phyloP scores from a whole-genome alignment of 345 rosid species.

The Excoecaria agallocha region DNA sequence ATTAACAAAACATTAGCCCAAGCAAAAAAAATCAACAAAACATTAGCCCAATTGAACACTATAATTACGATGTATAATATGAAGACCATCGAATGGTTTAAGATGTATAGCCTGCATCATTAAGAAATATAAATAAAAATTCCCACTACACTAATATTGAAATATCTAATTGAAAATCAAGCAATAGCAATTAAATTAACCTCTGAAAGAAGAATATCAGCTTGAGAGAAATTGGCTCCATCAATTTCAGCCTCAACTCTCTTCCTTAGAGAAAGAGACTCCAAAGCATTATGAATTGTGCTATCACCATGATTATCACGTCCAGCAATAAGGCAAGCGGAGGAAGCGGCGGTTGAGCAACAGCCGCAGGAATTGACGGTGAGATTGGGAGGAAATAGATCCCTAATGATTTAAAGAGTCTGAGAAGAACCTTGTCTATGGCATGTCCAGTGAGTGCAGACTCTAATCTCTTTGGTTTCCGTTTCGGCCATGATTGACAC shows the following conservation, averaged over 20 bases:
- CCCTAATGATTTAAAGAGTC: constrained; percentile 54
- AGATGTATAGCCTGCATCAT: constrained; percentile 61
- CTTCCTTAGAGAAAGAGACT: constrained; percentile 64
- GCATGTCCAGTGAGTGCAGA: no score
- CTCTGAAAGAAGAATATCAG: constrained; percentile 62
- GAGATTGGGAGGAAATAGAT: constrained; percentile 61
- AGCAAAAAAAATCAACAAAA: no score
- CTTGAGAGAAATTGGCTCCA: constrained; percentile 44
- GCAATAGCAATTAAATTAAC: constrained; percentile 23
- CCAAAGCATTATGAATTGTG: constrained; percentile 35
- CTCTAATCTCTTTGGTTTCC: no score
- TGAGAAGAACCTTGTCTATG: constrained; percentile 73
- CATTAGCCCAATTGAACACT: no score
- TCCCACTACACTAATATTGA: no score
- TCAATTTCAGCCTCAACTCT: constrained; percentile 54
- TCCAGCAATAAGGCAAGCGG: constrained; percentile 48
- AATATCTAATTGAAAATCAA: neutral
- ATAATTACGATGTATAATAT: no score
- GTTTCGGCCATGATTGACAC: no score
- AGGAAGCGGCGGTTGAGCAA: constrained; percentile 65
- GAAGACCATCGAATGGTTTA: constrained; percentile 73
- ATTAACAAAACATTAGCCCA: no score
- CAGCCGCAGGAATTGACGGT: constrained; percentile 63
- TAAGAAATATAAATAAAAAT: neutral
- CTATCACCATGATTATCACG: constrained; percentile 17